These are phyloP conservation scores for Rhynchospora tenuis DNA, from an alignment of 176 grass and related monocot species.

Conservation along the genomic window DNA sequence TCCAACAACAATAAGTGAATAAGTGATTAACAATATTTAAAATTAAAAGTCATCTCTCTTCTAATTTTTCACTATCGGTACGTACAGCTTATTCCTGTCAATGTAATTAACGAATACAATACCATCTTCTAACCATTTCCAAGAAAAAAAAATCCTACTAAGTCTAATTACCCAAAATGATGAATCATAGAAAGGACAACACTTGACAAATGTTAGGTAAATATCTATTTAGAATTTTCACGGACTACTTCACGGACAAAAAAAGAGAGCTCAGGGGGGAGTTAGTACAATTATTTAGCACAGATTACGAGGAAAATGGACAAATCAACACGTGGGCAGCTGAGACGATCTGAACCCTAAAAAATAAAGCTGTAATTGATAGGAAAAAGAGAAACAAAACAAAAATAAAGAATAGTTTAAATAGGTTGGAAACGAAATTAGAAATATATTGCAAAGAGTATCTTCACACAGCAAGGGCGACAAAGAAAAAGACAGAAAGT, in stretches of 20 bases:
- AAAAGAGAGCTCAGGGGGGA: background rate
- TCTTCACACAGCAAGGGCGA: conserved; percentile 30
- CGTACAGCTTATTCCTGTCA: no score
- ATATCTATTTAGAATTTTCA: background rate
- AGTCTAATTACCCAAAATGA: background rate
- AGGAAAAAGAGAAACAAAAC: conserved; percentile 5
- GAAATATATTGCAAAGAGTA: conserved; percentile 17
- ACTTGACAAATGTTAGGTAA: background rate
- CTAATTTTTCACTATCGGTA: no score
- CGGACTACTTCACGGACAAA: background rate
- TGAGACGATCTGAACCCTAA: background rate
- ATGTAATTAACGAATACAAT: no score
- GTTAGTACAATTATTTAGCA: conserved; percentile 1
- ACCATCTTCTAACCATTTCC: no score
- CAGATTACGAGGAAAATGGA: background rate
- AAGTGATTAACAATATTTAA: no score
- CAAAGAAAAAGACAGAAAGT: conserved; percentile 62
- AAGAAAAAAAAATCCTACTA: no score
- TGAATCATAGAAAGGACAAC: background rate
- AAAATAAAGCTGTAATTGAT: background rate
- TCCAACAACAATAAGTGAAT: no score
- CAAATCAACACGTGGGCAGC: background rate
- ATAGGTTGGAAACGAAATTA: background rate
- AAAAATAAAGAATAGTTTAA: conserved; percentile 5
- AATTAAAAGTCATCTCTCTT: no score